These are phyloP conservation scores for Gonium pectorale DNA, from an alignment of 139 green algal genomes.

Conservation along the genomic window DNA sequence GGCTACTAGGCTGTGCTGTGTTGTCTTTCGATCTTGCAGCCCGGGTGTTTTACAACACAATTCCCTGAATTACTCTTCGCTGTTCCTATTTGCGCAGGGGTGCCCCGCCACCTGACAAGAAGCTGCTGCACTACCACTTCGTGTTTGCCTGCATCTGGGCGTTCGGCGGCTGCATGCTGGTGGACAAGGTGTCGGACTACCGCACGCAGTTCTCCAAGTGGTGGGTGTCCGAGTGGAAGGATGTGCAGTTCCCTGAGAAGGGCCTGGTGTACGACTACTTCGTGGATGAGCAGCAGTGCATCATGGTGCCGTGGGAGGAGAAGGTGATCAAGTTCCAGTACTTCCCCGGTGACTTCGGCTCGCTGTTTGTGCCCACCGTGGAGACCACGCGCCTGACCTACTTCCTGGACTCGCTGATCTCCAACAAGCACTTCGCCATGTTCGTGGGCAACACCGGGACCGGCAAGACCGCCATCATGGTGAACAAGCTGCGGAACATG, in stretches of 20 bases:
- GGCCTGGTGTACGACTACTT: conserved; percentile 92
- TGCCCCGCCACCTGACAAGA: conserved; percentile 80
- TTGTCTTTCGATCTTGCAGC: no score
- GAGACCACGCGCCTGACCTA: conserved; percentile 87
- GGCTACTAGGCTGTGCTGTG: no score
- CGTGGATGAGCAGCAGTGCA: conserved; percentile 85
- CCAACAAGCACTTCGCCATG: conserved; percentile 90
- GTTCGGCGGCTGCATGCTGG: conserved; percentile 86
- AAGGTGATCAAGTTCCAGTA: conserved; percentile 80
- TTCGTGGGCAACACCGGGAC: conserved; percentile 86
- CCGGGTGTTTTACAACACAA: no score
- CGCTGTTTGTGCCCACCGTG: conserved; percentile 89
- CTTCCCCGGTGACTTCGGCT: conserved; percentile 59
- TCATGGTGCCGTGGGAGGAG: conserved; percentile 90
- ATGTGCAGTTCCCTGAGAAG: conserved; percentile 84
- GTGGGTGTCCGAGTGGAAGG: conserved; percentile 88
- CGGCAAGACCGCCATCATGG: conserved; percentile 92
- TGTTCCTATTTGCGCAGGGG: conserved; percentile 39
- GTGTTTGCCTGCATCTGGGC: conserved; percentile 93
- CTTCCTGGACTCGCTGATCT: conserved; percentile 88
- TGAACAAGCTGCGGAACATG: conserved; percentile 86
- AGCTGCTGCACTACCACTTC: conserved; percentile 91
- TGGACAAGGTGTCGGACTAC: no score
- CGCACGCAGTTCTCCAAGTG: no score
- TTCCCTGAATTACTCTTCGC: no score